phyloP scores from a whole-genome alignment of 106 monocot genomes.

The Narthecium ossifragum region DNA sequence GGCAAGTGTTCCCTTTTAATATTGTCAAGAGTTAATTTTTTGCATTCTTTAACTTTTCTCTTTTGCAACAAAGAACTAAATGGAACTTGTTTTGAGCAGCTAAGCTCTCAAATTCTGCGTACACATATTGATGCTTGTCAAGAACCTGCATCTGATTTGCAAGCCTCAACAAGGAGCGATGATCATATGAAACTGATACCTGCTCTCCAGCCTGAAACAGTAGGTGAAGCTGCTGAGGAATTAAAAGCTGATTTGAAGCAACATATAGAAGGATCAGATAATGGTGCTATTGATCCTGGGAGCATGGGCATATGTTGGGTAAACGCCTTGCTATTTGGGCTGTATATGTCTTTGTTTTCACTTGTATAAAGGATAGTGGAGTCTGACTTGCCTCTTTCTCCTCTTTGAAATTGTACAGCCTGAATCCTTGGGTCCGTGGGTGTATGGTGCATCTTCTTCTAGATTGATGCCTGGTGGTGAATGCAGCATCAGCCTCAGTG shows the following conservation, averaged over 20 bases:
- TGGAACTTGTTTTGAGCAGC: conserved; percentile 4
- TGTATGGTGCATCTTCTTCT: conserved; percentile 20
- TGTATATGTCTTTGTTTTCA: background rate
- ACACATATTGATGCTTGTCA: conserved; percentile 1
- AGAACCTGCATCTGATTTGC: background rate
- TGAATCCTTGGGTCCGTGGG: conserved; percentile 26
- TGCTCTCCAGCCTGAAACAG: conserved; percentile 11
- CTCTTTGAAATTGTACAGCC: conserved; percentile 25
- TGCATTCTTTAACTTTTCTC: too few relatives aligned
- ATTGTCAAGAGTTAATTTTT: too few relatives aligned
- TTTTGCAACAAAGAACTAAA: background rate
- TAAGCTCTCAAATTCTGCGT: conserved; percentile 3
- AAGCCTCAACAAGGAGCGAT: background rate
- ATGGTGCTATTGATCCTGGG: conserved; percentile 8
- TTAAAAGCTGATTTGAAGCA: background rate
- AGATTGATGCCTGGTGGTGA: conserved; percentile 29
- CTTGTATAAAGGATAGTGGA: background rate
- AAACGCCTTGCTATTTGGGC: background rate
- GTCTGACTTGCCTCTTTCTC: background rate
- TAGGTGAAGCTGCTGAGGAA: conserved; percentile 10
- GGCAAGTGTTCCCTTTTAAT: too few relatives aligned
- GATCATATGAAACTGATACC: background rate
- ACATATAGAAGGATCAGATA: conserved; percentile 11
- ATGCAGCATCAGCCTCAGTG: conserved; percentile 16
- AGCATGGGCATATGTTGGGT: conserved; percentile 26